Evolutionary conservation across 2,329 filamentous ascomycete genomes (phyloP), one percentile per base, ranked within the genome.

Genomic region (Aureobasidium sp.): DNA sequence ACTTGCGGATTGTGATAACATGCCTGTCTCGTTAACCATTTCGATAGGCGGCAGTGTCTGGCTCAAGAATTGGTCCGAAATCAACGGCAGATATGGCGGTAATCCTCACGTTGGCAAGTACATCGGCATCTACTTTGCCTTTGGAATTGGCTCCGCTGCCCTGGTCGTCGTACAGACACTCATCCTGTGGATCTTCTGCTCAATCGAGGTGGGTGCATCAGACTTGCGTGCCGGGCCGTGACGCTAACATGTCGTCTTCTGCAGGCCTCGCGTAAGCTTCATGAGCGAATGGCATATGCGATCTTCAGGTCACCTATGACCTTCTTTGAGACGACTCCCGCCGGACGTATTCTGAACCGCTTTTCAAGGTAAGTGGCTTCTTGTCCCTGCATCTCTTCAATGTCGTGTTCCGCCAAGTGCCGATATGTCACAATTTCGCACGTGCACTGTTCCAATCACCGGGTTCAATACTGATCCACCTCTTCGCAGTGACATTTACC

Each of bases 141-240:
- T 99, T 75, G 95, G 94, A 52, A 84, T 99, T 57, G 93, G 93
- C 36, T 87, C 90, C 29, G 88, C 94, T 44, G 82, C 84, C 47
- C 80, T 99, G 66, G 93, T 95, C 3, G 91, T 97, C 45, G 72
- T 95, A 34, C 94, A 97, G 76, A 97, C 93, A 6, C 79, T 99
- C 68, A 91, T 99, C 66, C 81, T 99, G 31, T 99, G 94, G 94
- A 97, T 99, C 67, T 97, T 99, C 78, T 99, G 95, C 78, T 97
- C 94, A 5, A 99, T 99, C 66, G 94, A 99, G 84, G 88, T 90
- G 79, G 70, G 80, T 62, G 61, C 61, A 62, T 62, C 22, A 57
- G 15, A 37, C 39, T 34, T 45, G 37, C 44, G 34, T 39, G 4
- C 39, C 61, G 63, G 61, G 36, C 56, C 44, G 47, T 55, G 29